Evolutionary conservation across 1,139 yeast genomes (phyloP), one percentile per base, ranked within the genome.

Genomic region (Blastobotrys serpentis): DNA sequence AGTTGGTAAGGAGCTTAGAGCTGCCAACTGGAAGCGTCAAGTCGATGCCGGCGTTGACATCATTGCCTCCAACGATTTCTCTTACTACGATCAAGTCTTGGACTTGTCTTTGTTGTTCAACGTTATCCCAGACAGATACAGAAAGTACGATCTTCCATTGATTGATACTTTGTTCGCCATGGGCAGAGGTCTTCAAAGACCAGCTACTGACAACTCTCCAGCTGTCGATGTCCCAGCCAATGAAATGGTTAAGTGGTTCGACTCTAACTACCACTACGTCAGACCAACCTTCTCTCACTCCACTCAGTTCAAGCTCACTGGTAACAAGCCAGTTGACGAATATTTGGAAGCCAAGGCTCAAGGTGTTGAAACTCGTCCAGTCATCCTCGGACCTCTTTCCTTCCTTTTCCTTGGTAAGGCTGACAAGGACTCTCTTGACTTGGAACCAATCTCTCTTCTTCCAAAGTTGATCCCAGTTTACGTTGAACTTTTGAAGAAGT

Each of bases 201-300:
- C 86, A 75, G 96, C 95, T 61, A 86, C 94, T 60, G 96, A 86
- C 62, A 70, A 90, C 61, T 71, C 82, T 56, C 79, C 85, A 62
- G 95, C 95, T 61, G 96, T 92, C 63, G 98, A 94, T 74, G 98
- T 92, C 55, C 92, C 98, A 59, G 98, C 98, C 64, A 81, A 88
- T 73, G 98, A 92, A 82, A 92, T 92, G 98, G 98, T 92, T 65
- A 92, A 92, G 80, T 92, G 98, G 98, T 92, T 92, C 64, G 98
- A 92, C 75, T 86, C 98, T 58, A 92, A 92, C 87, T 92, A 92
- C 86, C 98, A 92, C 76, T 94, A 92, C 73, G 98, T 92, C 67
- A 88, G 98, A 81, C 98, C 98, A 74, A 94, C 98, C 63, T 88
- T 92, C 77, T 87, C 96, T 52, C 84, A 89, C 81, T 81, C 89